A percentile compares a stretch with the other conserved stretches of the same genome.
Evolutionary conservation across 306 rosid species (phyloP).

Genomic region (Gynostemma pentaphyllum): DNA sequence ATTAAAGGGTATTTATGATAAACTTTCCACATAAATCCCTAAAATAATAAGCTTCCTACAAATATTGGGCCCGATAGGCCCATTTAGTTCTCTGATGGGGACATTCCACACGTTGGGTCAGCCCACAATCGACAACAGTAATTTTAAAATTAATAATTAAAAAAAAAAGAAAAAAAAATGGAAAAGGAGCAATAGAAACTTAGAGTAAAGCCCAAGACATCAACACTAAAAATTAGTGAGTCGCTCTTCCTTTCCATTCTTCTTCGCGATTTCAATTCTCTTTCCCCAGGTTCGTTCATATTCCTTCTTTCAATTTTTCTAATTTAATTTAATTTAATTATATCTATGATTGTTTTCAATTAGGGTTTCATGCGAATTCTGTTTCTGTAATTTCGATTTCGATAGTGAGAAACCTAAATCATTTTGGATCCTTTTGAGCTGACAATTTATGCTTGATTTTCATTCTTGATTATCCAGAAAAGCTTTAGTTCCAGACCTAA

Average conservation of each 20-base stretch:
- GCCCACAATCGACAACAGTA: neutral
- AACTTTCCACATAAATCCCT: too few species aligned
- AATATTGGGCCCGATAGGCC: too few species aligned
- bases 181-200: neutral
- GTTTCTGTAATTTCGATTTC: neutral
- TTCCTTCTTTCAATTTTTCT: neutral
- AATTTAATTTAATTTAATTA: neutral
- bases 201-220: conserved; percentile 22
- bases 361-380: neutral
- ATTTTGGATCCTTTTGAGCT: neutral
- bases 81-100: too few species aligned
- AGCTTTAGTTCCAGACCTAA: neutral
- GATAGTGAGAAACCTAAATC: neutral
- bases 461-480: neutral
- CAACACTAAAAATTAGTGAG: neutral
- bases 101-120: too few species aligned
- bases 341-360: neutral
- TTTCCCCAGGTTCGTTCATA: neutral
- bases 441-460: neutral
- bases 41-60: too few species aligned
- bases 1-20: too few species aligned
- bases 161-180: neutral
- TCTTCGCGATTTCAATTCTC: conserved; percentile 3
- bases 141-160: neutral
- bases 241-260: neutral